Evolutionary conservation across 305 asterid genomes (phyloP), one percentile per base, ranked within the genome.

Genomic region (Salvia sclarea): DNA sequence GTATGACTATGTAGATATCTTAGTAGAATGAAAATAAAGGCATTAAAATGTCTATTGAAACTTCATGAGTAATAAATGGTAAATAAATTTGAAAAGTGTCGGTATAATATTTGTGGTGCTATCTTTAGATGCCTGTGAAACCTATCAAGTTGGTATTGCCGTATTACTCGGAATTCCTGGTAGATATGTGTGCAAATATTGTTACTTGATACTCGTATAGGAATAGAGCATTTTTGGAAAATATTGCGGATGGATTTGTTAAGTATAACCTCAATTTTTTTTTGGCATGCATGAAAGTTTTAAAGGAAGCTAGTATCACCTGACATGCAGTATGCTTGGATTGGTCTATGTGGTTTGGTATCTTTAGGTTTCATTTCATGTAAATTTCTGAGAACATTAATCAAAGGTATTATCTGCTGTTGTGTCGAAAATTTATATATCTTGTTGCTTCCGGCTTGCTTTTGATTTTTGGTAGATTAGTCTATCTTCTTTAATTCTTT

Each of bases 111-210:
- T 37, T 53, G 41, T 18, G 12, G 6, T 20, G 31, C 60, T 11
- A 30, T 67, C 30, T 52, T 65, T 40, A 24, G 11, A 43, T 74
- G 66, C 59, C 31, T 22, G 17, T 49, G 66, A 31, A 45, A 45
- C 65, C 41, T 41, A 44, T 16, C 16, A n/a, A 31, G 69, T 20
- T 52, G 37, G 57, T 53, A 14, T 24, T 40, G 13, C 54, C n/a
- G n/a, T 24, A 20, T 38, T 28, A 60, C 41, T 60, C 20, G 33
- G 18, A 47, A 20, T 69, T 68, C 59, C 10, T 53, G 18, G 59
- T 24, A 37, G 16, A 21, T 35, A 12, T 53, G 37, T 53, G 59
- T 18, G 6, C 18, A 22, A 53, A 24, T 47, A 47, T 47, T 47
- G 54, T 47, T 47, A n/a, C 37, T 21, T 24, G 37, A 25, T 53